Percentiles rank a stretch among this genome's conserved stretches.
Conservation (phyloP, 2,329 filamentous ascomycete species). For the Aspergillus sp. region DNA sequence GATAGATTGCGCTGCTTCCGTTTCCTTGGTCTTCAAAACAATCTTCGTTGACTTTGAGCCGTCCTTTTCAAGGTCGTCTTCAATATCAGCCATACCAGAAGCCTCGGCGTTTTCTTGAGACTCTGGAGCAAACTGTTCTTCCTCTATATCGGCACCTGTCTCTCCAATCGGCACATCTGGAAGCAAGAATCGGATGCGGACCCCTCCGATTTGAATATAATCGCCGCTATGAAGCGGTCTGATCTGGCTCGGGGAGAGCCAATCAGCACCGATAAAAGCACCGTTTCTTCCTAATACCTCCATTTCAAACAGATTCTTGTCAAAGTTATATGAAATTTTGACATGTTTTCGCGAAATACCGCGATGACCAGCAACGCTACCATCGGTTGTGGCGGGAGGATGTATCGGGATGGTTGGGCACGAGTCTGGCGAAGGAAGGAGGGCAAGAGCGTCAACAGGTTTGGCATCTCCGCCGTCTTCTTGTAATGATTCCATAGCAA, state of each 20-base stretch:
- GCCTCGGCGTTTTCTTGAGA: constrained; percentile 30
- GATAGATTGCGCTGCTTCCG: constrained; percentile 29
- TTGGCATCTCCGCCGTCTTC: constrained; percentile 38
- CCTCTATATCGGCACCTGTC: constrained; percentile 48
- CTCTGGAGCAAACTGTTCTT: constrained; percentile 40
- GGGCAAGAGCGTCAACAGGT: constrained; percentile 46
- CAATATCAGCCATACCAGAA: constrained; percentile 40
- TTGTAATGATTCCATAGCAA: constrained; percentile 46
- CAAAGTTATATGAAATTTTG: constrained; percentile 60
- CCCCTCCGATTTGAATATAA: constrained; percentile 59
- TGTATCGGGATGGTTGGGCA: constrained; percentile 62
- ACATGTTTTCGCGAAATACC: constrained; percentile 64
- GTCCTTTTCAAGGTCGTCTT: constrained; percentile 36
- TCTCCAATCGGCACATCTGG: constrained; percentile 52
- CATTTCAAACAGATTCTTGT: constrained; percentile 58
- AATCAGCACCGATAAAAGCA: constrained; percentile 55
- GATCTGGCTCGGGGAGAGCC: constrained; percentile 47
- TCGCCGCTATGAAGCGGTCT: constrained; percentile 56
- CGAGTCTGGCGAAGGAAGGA: constrained; percentile 52
- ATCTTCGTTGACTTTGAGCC: constrained; percentile 29
- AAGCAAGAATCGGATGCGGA: constrained; percentile 57
- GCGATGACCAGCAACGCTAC: constrained; percentile 51
- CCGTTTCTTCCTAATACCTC: constrained; percentile 60
- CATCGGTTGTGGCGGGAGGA: constrained; percentile 50
- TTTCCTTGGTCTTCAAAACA: constrained; percentile 30